These are phyloP conservation scores for Carex cristatella DNA, from an alignment of 176 grass and related monocot species.

Conservation along the genomic window DNA sequence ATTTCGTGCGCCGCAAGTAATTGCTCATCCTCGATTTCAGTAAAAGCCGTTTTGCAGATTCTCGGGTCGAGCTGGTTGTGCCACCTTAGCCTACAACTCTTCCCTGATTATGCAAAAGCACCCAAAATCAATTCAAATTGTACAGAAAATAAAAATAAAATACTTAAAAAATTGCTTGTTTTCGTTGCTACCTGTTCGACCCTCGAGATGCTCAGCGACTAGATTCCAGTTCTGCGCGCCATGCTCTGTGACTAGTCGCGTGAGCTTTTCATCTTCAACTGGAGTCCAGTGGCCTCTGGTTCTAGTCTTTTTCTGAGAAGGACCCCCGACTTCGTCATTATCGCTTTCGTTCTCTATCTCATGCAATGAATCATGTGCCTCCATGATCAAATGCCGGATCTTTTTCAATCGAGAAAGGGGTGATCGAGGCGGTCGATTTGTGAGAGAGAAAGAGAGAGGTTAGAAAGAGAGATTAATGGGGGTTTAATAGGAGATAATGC, in stretches of 20 bases:
- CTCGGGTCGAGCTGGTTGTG: constrained; percentile 87
- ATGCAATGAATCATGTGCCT: not conserved
- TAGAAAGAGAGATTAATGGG: not conserved
- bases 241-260: not conserved
- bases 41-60: constrained; percentile 72
- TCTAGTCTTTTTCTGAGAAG: not conserved
- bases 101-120: constrained; percentile 33
- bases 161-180: not conserved
- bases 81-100: constrained; percentile 94
- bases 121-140: not conserved
- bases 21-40: constrained; percentile 60
- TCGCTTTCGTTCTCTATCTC: not conserved
- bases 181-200: not conserved
- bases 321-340: not conserved
- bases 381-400: not conserved
- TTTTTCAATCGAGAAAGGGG: not conserved
- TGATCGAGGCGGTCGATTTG: not conserved
- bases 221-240: not conserved
- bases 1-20: constrained; percentile 53
- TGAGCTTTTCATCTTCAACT: not conserved
- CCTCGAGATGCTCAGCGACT: not conserved
- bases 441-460: not conserved
- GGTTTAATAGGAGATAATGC: constrained; percentile 7
- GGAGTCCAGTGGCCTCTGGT: constrained; percentile 1
- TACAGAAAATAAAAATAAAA: not conserved